Base-by-base conservation (phyloP, 2,329 filamentous ascomycete species). In the Alternaria sp. region DNA sequence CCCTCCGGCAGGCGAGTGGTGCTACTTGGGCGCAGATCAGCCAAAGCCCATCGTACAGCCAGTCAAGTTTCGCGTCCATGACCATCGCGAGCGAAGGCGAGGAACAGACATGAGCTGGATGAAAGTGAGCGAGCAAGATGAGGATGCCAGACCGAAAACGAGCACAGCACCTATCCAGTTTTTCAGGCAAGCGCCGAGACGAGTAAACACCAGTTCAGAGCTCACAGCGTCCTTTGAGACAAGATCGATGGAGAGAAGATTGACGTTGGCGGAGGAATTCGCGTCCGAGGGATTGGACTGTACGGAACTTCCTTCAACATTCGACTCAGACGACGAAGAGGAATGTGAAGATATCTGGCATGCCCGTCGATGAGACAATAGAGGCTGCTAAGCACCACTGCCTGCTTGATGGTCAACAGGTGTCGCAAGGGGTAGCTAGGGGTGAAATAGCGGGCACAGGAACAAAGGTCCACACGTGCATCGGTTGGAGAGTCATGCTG, bases 321-420 rank as follows among this genome's bases (percentile, higher is more conserved):
- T 70, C 39, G 71, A 72, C 8, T 69, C 65, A 11, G 68, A 73
- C 5, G 64, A 71, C 9, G 64, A 68, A 18, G 68, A 67, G 12
- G 63, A 69, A 24, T 53, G 51, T 46, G 14, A 39, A 16, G 43
- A 55, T 22, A 39, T 16, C 16, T 7, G 36, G 18, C 14, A 47
- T 41, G 42, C 22, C 34, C 49, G 36, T 32, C 47, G 42, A 46
- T 44, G 30, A 30, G 26, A 20, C 2, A 16, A 28, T 34, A 26
- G 48, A 47, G 16, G 53, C 34, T 20, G 14, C 26, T 34, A 20
- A 20, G 41, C 7, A 44, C 16, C 5, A 34, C 8, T 34, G 51
- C 51, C 28, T 51, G 22, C 22, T 48, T n/a, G 7, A 9, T 22
- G 20, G 24, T 48, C 30, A 48, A n/a, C 28, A 22, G 7, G 7